A percentile compares a stretch with the other conserved stretches of the same genome.
phyloP scores from a whole-genome alignment of 257 asterid genomes.

The Salvia miltiorrhiza region DNA sequence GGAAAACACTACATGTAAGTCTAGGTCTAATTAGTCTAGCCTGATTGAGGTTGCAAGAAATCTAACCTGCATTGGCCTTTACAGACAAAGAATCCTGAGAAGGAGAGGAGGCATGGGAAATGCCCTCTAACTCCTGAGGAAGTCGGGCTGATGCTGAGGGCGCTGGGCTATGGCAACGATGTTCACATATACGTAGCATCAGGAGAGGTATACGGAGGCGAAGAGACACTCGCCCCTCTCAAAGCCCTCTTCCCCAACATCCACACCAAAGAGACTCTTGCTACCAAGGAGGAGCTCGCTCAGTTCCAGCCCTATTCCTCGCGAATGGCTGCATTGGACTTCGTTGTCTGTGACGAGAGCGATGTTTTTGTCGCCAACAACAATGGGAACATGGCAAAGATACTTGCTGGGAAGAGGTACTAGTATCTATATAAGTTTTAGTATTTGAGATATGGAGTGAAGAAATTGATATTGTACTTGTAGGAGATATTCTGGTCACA shows the following conservation, averaged over 20 bases:
- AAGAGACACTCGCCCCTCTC: constrained; percentile 58
- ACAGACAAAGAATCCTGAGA: constrained; percentile 55
- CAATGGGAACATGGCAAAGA: constrained; percentile 82
- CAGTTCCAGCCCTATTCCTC: constrained; percentile 57
- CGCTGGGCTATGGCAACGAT: constrained; percentile 60
- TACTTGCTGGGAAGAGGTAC: constrained; percentile 77
- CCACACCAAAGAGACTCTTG: constrained; percentile 62
- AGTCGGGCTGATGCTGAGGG: constrained; percentile 77
- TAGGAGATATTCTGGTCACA: constrained; percentile 76
- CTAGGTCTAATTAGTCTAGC: not conserved
- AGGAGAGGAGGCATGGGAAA: constrained; percentile 64
- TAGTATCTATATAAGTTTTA: too few species aligned
- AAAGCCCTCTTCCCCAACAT: constrained; percentile 70
- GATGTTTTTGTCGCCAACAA: constrained; percentile 74
- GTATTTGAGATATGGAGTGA: not conserved
- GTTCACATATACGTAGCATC: constrained; percentile 79
- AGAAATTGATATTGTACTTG: constrained; percentile 13
- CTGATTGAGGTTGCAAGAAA: not conserved
- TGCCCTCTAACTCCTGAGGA: constrained; percentile 76
- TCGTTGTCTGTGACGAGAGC: constrained; percentile 75
- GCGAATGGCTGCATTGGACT: constrained; percentile 83
- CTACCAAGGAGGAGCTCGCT: constrained; percentile 62
- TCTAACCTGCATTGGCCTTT: not conserved
- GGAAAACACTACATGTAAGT: constrained; percentile 71
- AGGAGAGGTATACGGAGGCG: constrained; percentile 75